These are phyloP conservation scores for Fagopyrum homotropicum DNA, from an alignment of 148 eudicot genomes.

Conservation along the genomic window DNA sequence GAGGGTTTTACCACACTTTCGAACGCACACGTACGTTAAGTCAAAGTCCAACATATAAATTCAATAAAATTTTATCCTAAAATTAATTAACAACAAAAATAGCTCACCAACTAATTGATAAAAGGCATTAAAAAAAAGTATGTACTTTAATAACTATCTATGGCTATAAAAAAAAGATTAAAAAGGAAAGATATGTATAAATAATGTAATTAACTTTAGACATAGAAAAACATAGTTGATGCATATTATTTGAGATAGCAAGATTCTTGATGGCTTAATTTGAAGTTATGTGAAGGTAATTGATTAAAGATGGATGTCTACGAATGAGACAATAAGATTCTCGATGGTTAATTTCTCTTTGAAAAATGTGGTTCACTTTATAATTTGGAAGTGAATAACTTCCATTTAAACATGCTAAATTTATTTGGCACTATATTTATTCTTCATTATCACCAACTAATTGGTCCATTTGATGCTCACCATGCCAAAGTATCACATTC, in stretches of 20 bases:
- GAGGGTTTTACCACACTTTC: no score
- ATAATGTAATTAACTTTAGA: no score
- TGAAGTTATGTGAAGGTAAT: neutral
- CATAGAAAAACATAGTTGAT: neutral
- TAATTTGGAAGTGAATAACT: neutral
- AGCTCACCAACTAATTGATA: no score
- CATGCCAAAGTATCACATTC: neutral
- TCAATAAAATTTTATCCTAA: no score
- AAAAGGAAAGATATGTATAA: no score
- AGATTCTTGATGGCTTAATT: neutral
- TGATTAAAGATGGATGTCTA: neutral
- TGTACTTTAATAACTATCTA: no score
- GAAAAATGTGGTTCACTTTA: neutral
- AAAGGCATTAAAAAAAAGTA: neutral
- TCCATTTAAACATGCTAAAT: slow-evolving; percentile 1
- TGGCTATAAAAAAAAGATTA: no score
- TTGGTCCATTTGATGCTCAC: neutral
- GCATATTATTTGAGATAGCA: neutral
- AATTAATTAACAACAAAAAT: no score
- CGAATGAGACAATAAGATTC: neutral
- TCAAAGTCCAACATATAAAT: no score
- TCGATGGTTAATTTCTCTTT: neutral
- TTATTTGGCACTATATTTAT: neutral
- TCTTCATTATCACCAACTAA: neutral
- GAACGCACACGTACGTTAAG: no score